Conservation (phyloP, 2,329 filamentous ascomycete genomes). For the Fusarium sarcochroum region DNA sequence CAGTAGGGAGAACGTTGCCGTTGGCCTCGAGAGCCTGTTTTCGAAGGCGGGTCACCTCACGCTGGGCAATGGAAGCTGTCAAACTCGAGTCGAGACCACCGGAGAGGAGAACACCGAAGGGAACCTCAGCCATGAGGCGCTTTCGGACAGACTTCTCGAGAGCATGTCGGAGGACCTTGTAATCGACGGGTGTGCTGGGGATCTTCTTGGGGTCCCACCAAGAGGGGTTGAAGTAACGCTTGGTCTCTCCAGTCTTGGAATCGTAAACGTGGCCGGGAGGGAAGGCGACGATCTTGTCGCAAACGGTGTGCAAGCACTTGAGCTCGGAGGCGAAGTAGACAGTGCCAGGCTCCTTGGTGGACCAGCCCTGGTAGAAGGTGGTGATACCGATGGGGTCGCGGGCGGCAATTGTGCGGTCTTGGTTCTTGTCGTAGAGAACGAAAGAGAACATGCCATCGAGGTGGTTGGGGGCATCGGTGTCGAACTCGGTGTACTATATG, state of each 20-base stretch:
- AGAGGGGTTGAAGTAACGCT: conserved; percentile 89
- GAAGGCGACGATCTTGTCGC: conserved; percentile 95
- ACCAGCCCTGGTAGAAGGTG: conserved; percentile 96
- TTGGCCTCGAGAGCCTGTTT: conserved; percentile 69
- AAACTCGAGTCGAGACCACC: conserved; percentile 96
- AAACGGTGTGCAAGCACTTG: conserved; percentile 92
- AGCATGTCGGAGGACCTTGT: conserved; percentile 83
- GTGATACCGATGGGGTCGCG: conserved; percentile 97
- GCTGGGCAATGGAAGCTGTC: conserved; percentile 94
- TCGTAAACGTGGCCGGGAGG: conserved; percentile 97
- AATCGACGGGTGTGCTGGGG: conserved; percentile 84
- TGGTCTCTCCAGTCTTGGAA: conserved; percentile 88
- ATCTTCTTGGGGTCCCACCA: conserved; percentile 91
- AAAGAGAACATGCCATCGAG: conserved; percentile 99
- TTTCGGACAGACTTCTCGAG: conserved; percentile 95
- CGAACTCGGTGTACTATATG: conserved; percentile 88
- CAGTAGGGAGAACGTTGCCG: conserved; percentile 61
- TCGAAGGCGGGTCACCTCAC: conserved; percentile 86
- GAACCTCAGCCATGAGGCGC: conserved; percentile 98
- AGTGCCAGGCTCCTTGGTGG: conserved; percentile 83
- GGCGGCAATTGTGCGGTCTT: conserved; percentile 92
- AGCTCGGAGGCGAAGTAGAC: conserved; percentile 98
- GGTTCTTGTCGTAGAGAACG: conserved; percentile 95
- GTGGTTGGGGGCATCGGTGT: conserved; percentile 89
- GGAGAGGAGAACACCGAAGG: conserved; percentile 95